phyloP scores from a whole-genome alignment of 176 grass and related monocot genomes.

The Phoenix roebelenii region DNA sequence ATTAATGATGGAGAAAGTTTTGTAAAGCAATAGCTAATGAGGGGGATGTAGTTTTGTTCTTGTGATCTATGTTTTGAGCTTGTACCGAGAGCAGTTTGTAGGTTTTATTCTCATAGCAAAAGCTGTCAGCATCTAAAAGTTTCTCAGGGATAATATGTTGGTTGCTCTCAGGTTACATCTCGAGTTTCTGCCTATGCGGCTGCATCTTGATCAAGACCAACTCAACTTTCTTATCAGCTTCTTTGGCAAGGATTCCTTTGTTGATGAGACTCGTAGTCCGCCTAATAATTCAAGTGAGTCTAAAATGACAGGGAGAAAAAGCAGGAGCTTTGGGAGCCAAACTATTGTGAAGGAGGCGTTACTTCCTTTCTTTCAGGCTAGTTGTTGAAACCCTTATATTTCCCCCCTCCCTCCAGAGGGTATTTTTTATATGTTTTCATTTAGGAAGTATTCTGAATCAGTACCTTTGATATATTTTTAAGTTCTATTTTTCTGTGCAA shows the following conservation, averaged over 20 bases:
- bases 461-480: too few species aligned
- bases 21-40: too few species aligned
- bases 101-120: constrained; percentile 7
- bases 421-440: too few species aligned
- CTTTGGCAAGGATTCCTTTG: constrained; percentile 51
- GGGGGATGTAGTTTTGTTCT: too few species aligned
- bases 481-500: too few species aligned
- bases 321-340: constrained; percentile 32
- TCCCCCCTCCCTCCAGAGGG: constrained; percentile 4
- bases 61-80: too few species aligned
- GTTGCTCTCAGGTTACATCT: constrained; percentile 53
- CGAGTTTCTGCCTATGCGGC: constrained; percentile 73
- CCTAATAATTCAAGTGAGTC: constrained; percentile 26
- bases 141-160: too few species aligned
- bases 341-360: constrained; percentile 69
- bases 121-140: neutral
- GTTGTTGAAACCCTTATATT: constrained; percentile 12
- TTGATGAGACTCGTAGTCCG: constrained; percentile 24
- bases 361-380: constrained; percentile 98
- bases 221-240: constrained; percentile 79
- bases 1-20: too few species aligned
- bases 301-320: constrained; percentile 30
- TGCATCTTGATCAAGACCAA: constrained; percentile 96
- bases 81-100: neutral
- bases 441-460: too few species aligned